Evolutionary conservation across 23 red algal species (phyloP).

Genomic region (Gracilaria vermiculophylla): DNA sequence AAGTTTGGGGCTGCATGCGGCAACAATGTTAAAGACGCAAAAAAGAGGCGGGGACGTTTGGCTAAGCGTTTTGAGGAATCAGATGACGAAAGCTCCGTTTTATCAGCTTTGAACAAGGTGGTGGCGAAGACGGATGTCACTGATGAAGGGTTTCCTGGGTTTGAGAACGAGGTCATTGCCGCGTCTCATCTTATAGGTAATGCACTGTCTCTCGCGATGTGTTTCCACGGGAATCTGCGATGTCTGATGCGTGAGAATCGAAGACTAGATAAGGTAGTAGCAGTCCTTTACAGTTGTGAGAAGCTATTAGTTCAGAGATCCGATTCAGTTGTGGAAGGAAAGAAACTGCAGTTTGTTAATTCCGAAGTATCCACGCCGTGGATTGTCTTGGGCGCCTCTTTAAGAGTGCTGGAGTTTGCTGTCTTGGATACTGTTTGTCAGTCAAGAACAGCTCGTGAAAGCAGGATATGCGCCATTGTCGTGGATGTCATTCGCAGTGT

Average conservation of each 20-base stretch:
- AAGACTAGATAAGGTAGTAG: slow-evolving; percentile 42
- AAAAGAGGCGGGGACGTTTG: not conserved
- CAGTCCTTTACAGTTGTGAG: slow-evolving; percentile 50
- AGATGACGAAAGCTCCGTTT: not conserved
- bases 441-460: slow-evolving; percentile 13
- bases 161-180: slow-evolving; percentile 19
- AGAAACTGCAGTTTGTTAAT: not conserved
- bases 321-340: not conserved
- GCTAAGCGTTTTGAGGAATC: slow-evolving; percentile 7
- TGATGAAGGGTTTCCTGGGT: slow-evolving; percentile 39
- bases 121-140: not conserved
- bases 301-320: slow-evolving; percentile 8
- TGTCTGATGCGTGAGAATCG: slow-evolving; percentile 53
- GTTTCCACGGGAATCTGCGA: slow-evolving; percentile 1
- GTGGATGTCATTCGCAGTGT: slow-evolving; percentile 41
- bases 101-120: slow-evolving; percentile 37
- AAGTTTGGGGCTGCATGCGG: not conserved
- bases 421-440: slow-evolving; percentile 32
- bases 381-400: slow-evolving; percentile 6
- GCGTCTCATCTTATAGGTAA: slow-evolving; percentile 31
- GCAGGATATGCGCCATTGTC: slow-evolving; percentile 16
- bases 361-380: not conserved
- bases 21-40: not conserved
- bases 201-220: slow-evolving; percentile 8
- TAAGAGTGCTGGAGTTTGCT: slow-evolving; percentile 56